Evolutionary conservation across 2,329 filamentous ascomycete genomes (phyloP).

Genomic region (Aspergillus persii): DNA sequence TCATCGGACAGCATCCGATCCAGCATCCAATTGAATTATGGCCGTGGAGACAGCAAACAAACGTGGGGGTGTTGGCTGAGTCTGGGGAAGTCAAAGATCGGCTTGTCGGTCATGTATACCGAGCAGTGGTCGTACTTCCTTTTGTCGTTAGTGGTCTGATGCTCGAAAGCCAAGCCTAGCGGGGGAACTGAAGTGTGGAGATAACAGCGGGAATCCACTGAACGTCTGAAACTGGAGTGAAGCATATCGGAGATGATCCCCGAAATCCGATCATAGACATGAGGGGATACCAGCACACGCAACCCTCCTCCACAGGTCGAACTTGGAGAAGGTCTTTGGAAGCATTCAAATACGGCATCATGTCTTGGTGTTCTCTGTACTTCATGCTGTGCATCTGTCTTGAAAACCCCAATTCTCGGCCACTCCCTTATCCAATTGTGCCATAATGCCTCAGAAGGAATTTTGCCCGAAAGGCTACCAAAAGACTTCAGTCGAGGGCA

Average conservation of each 20-base stretch:
- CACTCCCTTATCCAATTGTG: background rate
- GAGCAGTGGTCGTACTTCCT: background rate
- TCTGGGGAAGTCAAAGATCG: slow-evolving; percentile 17
- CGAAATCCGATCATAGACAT: slow-evolving; percentile 27
- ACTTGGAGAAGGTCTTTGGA: background rate
- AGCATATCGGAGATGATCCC: slow-evolving; percentile 26
- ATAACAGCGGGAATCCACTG: background rate
- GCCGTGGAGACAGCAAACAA: background rate
- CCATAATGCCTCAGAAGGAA: slow-evolving; percentile 52
- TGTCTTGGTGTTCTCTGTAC: background rate
- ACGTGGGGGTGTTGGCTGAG: slow-evolving; percentile 3
- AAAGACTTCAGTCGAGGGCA: slow-evolving; percentile 22
- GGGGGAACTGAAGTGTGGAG: background rate
- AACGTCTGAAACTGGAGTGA: background rate
- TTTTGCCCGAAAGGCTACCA: slow-evolving; percentile 40
- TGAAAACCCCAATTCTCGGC: background rate
- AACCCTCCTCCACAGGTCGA: background rate
- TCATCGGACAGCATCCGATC: slow-evolving; percentile 20
- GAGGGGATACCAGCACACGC: background rate
- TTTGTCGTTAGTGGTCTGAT: background rate
- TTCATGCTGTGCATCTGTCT: background rate
- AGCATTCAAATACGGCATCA: slow-evolving; percentile 22
- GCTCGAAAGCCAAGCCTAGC: background rate
- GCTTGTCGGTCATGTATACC: slow-evolving; percentile 19
- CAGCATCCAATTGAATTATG: slow-evolving; percentile 15